phyloP scores from a whole-genome alignment of 2,329 filamentous ascomycete genomes.

The Scedosporium aurantiacum region DNA sequence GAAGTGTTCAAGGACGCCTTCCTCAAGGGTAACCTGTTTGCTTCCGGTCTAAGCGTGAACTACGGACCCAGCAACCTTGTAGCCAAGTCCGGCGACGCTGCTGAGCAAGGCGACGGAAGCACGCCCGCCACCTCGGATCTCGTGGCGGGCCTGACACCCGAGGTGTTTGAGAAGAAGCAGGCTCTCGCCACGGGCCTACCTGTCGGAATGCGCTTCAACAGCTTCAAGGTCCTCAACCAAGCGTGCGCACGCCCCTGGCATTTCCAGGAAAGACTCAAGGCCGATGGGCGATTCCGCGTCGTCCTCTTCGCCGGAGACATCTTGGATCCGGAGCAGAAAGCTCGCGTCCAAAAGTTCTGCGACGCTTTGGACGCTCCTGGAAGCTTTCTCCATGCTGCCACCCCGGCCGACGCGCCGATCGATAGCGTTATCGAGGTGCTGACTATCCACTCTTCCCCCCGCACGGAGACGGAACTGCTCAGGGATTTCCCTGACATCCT shows the following conservation, averaged over 20 bases:
- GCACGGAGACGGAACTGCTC: slow-evolving; percentile 36
- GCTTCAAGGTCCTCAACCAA: slow-evolving; percentile 49
- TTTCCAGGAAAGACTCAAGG: slow-evolving; percentile 43
- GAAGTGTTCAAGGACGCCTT: too few relatives aligned
- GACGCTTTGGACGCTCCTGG: not conserved
- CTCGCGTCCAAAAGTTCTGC: slow-evolving; percentile 23
- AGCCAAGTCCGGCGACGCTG: slow-evolving; percentile 49
- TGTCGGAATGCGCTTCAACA: slow-evolving; percentile 46
- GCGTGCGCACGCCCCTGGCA: slow-evolving; percentile 44
- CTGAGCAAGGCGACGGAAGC: slow-evolving; percentile 39
- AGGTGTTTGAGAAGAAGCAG: slow-evolving; percentile 3
- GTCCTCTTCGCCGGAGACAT: slow-evolving; percentile 54
- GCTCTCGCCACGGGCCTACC: slow-evolving; percentile 19
- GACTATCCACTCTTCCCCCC: slow-evolving; percentile 44
- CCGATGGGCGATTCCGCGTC: slow-evolving; percentile 48
- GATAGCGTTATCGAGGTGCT: slow-evolving; percentile 44
- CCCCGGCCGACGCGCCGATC: slow-evolving; percentile 17
- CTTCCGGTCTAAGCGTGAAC: slow-evolving; percentile 6
- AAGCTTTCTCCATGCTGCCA: slow-evolving; percentile 14
- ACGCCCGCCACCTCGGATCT: slow-evolving; percentile 9
- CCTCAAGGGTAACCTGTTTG: slow-evolving; percentile 38
- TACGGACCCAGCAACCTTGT: slow-evolving; percentile 51
- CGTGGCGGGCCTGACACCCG: slow-evolving; percentile 20
- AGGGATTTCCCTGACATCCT: slow-evolving; percentile 41
- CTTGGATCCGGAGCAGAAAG: slow-evolving; percentile 26